phyloP scores from a whole-genome alignment of 306 rosid genomes.

The Vigna hirtella region DNA sequence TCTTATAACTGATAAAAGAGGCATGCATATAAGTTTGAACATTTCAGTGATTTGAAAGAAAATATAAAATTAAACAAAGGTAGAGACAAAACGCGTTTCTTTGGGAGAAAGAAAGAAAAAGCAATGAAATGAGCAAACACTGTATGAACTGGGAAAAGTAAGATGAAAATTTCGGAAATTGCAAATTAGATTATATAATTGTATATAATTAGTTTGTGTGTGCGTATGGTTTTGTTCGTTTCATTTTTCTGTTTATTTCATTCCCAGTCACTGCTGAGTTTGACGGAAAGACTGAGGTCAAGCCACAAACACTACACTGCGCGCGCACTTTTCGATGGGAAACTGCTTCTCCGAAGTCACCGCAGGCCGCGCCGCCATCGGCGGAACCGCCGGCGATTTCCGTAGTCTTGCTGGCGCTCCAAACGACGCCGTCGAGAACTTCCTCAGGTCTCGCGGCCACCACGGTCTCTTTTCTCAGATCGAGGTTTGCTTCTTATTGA shows the following conservation, averaged over 20 bases:
- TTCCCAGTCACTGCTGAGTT: neutral
- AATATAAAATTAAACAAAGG: neutral
- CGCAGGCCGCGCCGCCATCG: constrained; percentile 75
- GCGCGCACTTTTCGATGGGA: constrained; percentile 61
- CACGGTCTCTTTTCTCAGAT: constrained; percentile 90
- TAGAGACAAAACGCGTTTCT: constrained; percentile 12
- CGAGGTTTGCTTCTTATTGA: constrained; percentile 65
- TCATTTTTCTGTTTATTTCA: neutral
- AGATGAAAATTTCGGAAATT: constrained; percentile 1
- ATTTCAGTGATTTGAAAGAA: too few species aligned
- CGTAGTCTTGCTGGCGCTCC: constrained; percentile 50
- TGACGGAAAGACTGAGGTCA: neutral
- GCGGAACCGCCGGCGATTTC: constrained; percentile 54
- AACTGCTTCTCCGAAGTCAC: constrained; percentile 88
- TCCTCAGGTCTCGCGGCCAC: constrained; percentile 84
- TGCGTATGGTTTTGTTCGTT: neutral
- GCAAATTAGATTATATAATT: neutral
- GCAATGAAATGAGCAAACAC: neutral
- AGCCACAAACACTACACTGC: neutral
- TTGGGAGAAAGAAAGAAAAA: neutral
- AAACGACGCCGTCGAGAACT: constrained; percentile 75
- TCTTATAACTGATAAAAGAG: too few species aligned
- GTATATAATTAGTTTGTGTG: neutral
- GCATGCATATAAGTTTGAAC: too few species aligned
- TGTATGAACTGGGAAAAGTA: neutral